Evolutionary conservation across 2,329 filamentous ascomycete genomes (phyloP).

Genomic region (Penicillium freii): DNA sequence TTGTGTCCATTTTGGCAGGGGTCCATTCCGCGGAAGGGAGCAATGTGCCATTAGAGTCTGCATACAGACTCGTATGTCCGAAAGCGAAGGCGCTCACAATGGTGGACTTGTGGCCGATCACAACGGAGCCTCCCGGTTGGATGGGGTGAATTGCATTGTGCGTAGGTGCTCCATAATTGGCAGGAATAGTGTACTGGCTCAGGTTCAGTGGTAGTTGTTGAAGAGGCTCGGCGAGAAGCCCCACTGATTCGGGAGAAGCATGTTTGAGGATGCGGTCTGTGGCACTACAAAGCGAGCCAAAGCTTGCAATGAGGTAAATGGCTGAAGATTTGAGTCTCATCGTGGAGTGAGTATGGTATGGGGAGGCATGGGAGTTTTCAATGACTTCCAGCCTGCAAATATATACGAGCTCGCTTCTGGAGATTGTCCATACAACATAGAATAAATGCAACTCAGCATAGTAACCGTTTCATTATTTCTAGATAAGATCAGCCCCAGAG

Average conservation of each 20-base stretch:
- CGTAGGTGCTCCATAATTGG: conserved; percentile 9
- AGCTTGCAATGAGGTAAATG: not conserved
- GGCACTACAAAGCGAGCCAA: not conserved
- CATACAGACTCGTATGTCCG: conserved; percentile 20
- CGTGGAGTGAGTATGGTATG: not conserved
- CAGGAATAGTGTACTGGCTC: conserved; percentile 8
- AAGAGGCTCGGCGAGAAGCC: conserved; percentile 9
- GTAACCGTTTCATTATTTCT: too few species aligned
- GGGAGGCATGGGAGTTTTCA: too few species aligned
- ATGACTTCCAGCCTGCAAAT: not conserved
- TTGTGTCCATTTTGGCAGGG: conserved; percentile 32
- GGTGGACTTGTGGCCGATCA: conserved; percentile 19
- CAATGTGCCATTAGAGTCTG: conserved; percentile 27
- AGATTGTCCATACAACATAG: not conserved
- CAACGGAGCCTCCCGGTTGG: conserved; percentile 16
- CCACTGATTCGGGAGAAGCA: conserved; percentile 7
- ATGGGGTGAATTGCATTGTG: conserved; percentile 19
- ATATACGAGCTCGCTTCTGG: not conserved
- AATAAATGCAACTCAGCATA: too few species aligned
- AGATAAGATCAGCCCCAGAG: too few species aligned
- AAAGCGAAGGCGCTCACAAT: conserved; percentile 26
- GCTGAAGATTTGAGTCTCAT: not conserved
- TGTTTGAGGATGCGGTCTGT: conserved; percentile 4
- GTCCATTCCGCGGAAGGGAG: conserved; percentile 28
- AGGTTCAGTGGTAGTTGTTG: conserved; percentile 6